Percentiles rank a stretch among this genome's conserved stretches.
phyloP scores from a whole-genome alignment of 2,329 filamentous ascomycete genomes.

The Phialocephala subalpina region DNA sequence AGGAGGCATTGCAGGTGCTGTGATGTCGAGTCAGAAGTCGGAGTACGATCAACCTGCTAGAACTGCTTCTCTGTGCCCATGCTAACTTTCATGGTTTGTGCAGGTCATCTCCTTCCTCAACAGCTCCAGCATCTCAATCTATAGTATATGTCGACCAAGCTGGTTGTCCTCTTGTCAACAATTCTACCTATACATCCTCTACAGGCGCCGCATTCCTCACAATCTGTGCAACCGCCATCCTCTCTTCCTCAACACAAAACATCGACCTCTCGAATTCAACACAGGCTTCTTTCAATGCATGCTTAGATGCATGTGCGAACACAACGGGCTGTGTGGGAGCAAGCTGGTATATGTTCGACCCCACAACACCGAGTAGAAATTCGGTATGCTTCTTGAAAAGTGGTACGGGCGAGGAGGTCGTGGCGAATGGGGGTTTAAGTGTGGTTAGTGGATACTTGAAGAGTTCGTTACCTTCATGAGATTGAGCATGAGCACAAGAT shows the following conservation, averaged over 20 bases:
- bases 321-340: slow-evolving; percentile 31
- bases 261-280: slow-evolving; percentile 32
- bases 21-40: slow-evolving; percentile 24
- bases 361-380: slow-evolving; percentile 26
- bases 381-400: slow-evolving; percentile 36
- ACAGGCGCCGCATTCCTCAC: slow-evolving; percentile 27
- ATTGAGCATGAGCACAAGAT: not conserved
- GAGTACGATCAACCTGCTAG: slow-evolving; percentile 10
- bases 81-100: not conserved
- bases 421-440: not conserved
- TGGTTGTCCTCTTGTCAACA: slow-evolving; percentile 32
- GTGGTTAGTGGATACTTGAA: slow-evolving; percentile 20
- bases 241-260: slow-evolving; percentile 17
- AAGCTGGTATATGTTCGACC: slow-evolving; percentile 36
- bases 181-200: slow-evolving; percentile 29
- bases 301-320: slow-evolving; percentile 31
- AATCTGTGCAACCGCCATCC: slow-evolving; percentile 28
- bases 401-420: slow-evolving; percentile 16
- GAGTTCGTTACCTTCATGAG: not conserved
- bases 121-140: slow-evolving; percentile 15
- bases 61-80: not conserved
- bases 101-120: slow-evolving; percentile 17
- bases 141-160: slow-evolving; percentile 31
- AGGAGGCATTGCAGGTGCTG: slow-evolving; percentile 26
- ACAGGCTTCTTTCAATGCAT: slow-evolving; percentile 23